Evolutionary conservation across 2,329 filamentous ascomycete species (phyloP).

Genomic region (Phialophora tarda): DNA sequence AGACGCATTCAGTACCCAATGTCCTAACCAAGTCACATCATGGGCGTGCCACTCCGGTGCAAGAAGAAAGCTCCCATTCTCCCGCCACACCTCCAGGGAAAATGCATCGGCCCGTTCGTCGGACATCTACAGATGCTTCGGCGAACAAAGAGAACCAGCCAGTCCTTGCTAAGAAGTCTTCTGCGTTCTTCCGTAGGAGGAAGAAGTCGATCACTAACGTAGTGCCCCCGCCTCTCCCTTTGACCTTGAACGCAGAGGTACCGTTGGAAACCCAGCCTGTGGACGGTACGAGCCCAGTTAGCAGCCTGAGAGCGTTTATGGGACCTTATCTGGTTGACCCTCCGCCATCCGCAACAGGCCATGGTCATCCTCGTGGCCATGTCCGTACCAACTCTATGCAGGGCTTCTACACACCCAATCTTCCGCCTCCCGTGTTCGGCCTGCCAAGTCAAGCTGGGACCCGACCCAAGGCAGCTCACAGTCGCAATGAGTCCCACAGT

Average conservation of each 20-base stretch:
- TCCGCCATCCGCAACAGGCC: conserved; percentile 26
- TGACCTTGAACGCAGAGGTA: conserved; percentile 46
- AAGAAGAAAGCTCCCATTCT: conserved; percentile 35
- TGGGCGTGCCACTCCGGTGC: conserved; percentile 33
- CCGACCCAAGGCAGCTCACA: conserved; percentile 19
- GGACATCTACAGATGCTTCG: conserved; percentile 39
- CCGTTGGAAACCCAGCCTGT: conserved; percentile 30
- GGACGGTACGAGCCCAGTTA: conserved; percentile 66
- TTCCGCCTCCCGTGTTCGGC: conserved; percentile 27
- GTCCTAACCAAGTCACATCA: conserved; percentile 35
- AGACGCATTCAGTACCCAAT: conserved; percentile 24
- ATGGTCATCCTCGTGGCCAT: conserved; percentile 24
- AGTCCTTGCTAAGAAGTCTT: conserved; percentile 81
- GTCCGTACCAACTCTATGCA: conserved; percentile 36
- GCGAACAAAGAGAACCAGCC: conserved; percentile 47
- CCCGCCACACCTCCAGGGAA: conserved; percentile 37
- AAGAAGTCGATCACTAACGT: conserved; percentile 85
- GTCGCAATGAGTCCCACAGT: conserved; percentile 31
- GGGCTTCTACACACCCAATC: conserved; percentile 33
- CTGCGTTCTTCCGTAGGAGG: conserved; percentile 89
- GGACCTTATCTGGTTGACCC: conserved; percentile 72
- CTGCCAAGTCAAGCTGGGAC: conserved; percentile 18
- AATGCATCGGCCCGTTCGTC: conserved; percentile 41
- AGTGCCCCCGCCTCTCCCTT: conserved; percentile 63
- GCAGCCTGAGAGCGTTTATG: conserved; percentile 85